Conservation (phyloP, 345 rosid genomes). For the Pelargonium nanum region DNA sequence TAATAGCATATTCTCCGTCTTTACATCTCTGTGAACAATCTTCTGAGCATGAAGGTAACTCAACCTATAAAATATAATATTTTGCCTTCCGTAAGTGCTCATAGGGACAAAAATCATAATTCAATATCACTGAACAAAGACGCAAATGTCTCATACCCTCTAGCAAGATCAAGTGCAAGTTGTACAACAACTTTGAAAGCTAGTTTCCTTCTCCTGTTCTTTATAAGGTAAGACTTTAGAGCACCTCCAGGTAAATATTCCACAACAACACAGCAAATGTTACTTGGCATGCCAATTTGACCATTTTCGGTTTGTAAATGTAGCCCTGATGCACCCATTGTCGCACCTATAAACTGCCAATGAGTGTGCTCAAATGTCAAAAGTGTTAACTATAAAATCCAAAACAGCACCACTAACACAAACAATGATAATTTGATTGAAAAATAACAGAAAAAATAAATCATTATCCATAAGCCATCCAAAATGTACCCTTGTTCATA, state of each 20-base stretch:
- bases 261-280: slow-evolving; percentile 90
- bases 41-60: slow-evolving; percentile 92
- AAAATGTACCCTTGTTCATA: background rate
- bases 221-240: slow-evolving; percentile 75
- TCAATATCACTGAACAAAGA: background rate
- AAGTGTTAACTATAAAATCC: background rate
- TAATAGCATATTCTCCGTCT: slow-evolving; percentile 96
- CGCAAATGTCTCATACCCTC: slow-evolving; percentile 44
- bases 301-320: slow-evolving; percentile 77
- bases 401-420: background rate
- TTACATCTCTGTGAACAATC: slow-evolving; percentile 97
- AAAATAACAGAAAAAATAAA: no score
- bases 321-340: slow-evolving; percentile 80
- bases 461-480: no score
- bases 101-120: background rate
- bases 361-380: slow-evolving; percentile 5
- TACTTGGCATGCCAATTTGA: slow-evolving; percentile 73
- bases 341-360: slow-evolving; percentile 87
- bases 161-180: slow-evolving; percentile 92
- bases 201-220: slow-evolving; percentile 80
- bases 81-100: slow-evolving; percentile 1
- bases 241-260: slow-evolving; percentile 96
- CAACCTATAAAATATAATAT: slow-evolving; percentile 43
- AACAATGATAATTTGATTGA: background rate
- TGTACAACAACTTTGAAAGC: slow-evolving; percentile 89